Evolutionary conservation across 306 rosid species (phyloP).

Genomic region (Castanea crenata): DNA sequence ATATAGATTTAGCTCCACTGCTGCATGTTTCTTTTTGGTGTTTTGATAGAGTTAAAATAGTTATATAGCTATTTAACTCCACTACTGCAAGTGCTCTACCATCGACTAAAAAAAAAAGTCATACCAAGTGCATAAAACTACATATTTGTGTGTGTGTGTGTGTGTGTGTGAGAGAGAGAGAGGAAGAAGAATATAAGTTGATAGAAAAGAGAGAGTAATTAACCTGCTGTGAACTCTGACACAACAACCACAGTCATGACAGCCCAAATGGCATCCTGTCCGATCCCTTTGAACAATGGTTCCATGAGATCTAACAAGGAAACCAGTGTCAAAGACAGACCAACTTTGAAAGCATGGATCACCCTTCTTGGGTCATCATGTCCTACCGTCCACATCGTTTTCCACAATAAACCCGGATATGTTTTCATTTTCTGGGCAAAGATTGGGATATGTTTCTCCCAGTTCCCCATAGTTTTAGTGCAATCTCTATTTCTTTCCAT

Average conservation of each 20-base stretch:
- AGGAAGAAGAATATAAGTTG: too few species aligned
- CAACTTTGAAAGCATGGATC: conserved; percentile 83
- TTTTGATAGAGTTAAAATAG: too few species aligned
- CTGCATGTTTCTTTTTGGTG: too few species aligned
- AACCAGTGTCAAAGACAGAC: conserved; percentile 68
- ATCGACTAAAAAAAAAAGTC: too few species aligned
- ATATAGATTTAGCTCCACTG: too few species aligned
- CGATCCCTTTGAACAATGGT: conserved; percentile 64
- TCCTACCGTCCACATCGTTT: conserved; percentile 67
- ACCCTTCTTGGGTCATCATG: conserved; percentile 82
- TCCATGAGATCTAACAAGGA: conserved; percentile 70
- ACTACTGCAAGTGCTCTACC: too few species aligned
- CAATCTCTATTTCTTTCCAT: conserved; percentile 36
- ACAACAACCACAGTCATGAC: conserved; percentile 97
- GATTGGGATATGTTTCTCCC: conserved; percentile 32
- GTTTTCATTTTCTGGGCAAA: conserved; percentile 42
- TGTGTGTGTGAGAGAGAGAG: too few species aligned
- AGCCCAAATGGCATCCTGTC: conserved; percentile 85
- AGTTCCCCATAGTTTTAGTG: conserved; percentile 21
- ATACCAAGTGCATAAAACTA: too few species aligned
- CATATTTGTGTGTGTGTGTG: too few species aligned
- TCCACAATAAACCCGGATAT: conserved; percentile 43
- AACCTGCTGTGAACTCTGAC: conserved; percentile 91
- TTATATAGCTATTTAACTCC: too few species aligned
- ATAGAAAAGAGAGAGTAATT: background rate